Base-by-base conservation (phyloP, 495 filamentous ascomycete genomes). In the Neurospora sublineolata region DNA sequence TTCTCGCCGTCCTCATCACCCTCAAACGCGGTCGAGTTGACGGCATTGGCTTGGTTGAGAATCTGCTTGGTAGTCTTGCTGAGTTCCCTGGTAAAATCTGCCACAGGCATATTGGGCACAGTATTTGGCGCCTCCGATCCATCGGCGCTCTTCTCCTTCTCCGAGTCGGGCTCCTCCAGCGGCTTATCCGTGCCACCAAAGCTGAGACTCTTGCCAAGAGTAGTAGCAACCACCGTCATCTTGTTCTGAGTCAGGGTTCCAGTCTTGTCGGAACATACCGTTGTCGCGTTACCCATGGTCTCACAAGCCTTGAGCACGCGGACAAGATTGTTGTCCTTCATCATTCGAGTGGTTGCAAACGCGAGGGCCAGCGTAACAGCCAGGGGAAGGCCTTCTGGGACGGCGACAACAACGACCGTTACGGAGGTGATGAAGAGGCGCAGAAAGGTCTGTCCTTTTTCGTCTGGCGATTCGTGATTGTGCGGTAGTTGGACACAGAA, bases 221-320 rank as follows among this genome's bases (percentile, higher is more conserved):
- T 93, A 0, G 89, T 93, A 20, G 92, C 89, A 68, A 95, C 92
- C 5, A 93, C 91, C 33, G 87, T 90, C 93, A 97, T 97, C 82
- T 92, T 93, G 77, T 97, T 97, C 77, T 94, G 90, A 0, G 93
- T 95, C n/a, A 98, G 84, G 4, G 94, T 98, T 67, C 94, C 94
- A 0, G 94, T 98, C 80, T 98, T 98, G 83, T 98, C 94, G 3
- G 94, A 97, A 82, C 94, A 98, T 41, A 98, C 91, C 1, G 93
- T 94, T 0, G 94, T 97, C 2, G 94, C 94, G 80, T 97, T 97
- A 14, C 94, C 94, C 94, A 98, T 98, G 3, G 94, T 96, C 80
- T 98, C 94, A 80, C 94, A 98, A 33, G 94, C 94, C 74, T 93
- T 90, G 23, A 98, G 83, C 41, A 94, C 86, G 46, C 94, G 92